Evolutionary conservation across 345 rosid genomes (phyloP), one percentile per base, ranked within the genome.

Genomic region (Citropsis articulata): DNA sequence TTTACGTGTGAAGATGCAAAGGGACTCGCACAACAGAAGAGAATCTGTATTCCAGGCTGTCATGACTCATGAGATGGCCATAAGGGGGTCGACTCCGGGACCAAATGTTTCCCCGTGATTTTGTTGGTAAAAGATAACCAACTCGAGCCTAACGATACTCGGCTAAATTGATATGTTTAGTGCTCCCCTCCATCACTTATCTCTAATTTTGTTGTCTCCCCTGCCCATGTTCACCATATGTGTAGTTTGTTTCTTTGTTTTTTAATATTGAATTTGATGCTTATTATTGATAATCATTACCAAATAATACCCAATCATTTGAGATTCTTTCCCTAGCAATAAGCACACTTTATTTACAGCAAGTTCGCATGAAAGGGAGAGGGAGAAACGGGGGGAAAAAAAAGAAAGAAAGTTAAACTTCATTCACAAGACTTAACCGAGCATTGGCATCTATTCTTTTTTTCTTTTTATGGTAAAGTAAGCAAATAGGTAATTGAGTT

Each of bases 301-400:
- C 66, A 66, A 78, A 70, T 7, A 64, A 7, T 42, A 40, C 25
- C 36, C 70, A 48, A 76, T 77, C 86, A 83, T 80, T 72, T 77
- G 66, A 25, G 60, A 73, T 73, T 77, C 81, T 33, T 73, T 66
- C 68, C 6, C 55, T 33, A 18, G 1, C 66, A 65, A 18, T 66
- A 79, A 76, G 33, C 72, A 60, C 75, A 16, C 18, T 65, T 65
- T 64, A 35, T 72, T 79, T 63, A 50, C 40, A 57, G 55, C 68
- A 60, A 9, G 66, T 12, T 24, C n/a, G 31, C 40, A 31, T 25
- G 14, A 33, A 57, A 24, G 31, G 25, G 45, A 62, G 33, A 27
- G 30, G 30, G 30, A 9, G 30, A 14, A 36, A 36, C 9, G 2
- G 40, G 40, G 0, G 0, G 7, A 36, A 66, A 2, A 0, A 40